Base-by-base conservation (phyloP, 2,329 filamentous ascomycete species). In the Fusarium stilboides region DNA sequence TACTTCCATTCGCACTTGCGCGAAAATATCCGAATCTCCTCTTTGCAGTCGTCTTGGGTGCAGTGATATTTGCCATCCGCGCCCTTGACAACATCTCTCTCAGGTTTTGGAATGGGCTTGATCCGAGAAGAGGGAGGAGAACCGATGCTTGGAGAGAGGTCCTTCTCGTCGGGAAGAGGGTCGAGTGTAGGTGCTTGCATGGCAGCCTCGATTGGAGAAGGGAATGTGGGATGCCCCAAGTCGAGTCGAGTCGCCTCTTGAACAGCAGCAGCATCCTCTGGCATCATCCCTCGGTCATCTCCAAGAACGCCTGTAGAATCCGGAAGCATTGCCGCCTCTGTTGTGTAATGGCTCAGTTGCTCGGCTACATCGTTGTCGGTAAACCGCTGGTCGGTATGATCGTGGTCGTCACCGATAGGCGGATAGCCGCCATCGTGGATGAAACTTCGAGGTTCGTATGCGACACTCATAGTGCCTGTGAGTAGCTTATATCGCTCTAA, bases 1-100 rank as follows among this genome's bases (percentile, higher is more conserved):
- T 84, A 96, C 94, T 92, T 97, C 93, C 93, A 98, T 82, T 97
- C 94, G 82, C 94, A 97, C 72, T 93, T 95, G 68, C 94, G 88
- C 56, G 88, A 86, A 77, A 97, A 98, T 14, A 86, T 87, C 44
- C 85, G 87, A 7, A 85, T 75, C 7, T 90, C 85, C 53, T 91
- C 88, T 14, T 83, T 85, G 74, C 94, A 98, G 57, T 91, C 89
- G 0, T 85, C 80, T 70, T 89, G 88, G 17, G 88, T 89, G 79
- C 95, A 98, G 57, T 90, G 86, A 74, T 91, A 96, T 75, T 93
- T 91, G n/a, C 92, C 92, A 24, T 92, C 86, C 1, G 83, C 77
- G 70, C 94, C 94, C 79, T 89, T 89, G 6, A 80, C 80, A 1
- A 85, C 83, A 39, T 85, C 80, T 33, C 89, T 86, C 31, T 87